These are phyloP conservation scores for Brachypodium distachyon DNA, from an alignment of 202 grass and related monocot species.

Conservation along the genomic window DNA sequence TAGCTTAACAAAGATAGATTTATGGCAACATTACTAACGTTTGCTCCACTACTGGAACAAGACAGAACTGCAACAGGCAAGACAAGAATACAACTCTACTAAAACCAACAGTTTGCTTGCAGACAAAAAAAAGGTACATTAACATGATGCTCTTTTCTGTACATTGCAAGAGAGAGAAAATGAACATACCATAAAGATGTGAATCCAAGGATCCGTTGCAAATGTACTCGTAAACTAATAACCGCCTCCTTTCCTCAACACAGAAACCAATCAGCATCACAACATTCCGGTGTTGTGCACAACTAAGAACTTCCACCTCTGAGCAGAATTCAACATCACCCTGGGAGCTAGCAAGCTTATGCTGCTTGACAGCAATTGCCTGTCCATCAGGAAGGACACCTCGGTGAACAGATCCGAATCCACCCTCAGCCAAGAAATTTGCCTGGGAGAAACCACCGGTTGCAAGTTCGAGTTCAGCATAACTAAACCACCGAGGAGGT, in stretches of 20 bases:
- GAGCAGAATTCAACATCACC: constrained; percentile 98
- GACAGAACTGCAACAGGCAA: background rate
- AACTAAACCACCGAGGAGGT: constrained; percentile 93
- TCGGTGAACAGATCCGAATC: constrained; percentile 94
- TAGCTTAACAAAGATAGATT: constrained; percentile 2
- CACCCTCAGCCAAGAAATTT: constrained; percentile 97
- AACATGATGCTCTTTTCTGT: background rate
- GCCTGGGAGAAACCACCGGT: constrained; percentile 92
- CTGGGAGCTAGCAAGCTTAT: constrained; percentile 95
- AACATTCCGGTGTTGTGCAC: constrained; percentile 97
- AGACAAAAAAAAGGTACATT: background rate
- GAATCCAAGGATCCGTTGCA: constrained; percentile 98
- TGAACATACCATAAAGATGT: constrained; percentile 82
- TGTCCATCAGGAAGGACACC: constrained; percentile 95
- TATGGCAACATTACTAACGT: background rate
- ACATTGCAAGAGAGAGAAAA: background rate
- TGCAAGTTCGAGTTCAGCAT: constrained; percentile 92
- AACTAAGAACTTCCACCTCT: constrained; percentile 97
- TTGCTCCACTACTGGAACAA: background rate
- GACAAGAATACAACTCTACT: background rate
- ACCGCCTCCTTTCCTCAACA: constrained; percentile 89
- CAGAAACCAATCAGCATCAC: constrained; percentile 99
- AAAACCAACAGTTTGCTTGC: background rate
- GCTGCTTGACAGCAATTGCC: constrained; percentile 96
- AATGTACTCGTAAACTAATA: constrained; percentile 97